A percentile compares a stretch with the other conserved stretches of the same genome.
These are phyloP conservation scores for Phytophthora litchii DNA, from an alignment of 352 stramenopile species.

Conservation along the genomic window DNA sequence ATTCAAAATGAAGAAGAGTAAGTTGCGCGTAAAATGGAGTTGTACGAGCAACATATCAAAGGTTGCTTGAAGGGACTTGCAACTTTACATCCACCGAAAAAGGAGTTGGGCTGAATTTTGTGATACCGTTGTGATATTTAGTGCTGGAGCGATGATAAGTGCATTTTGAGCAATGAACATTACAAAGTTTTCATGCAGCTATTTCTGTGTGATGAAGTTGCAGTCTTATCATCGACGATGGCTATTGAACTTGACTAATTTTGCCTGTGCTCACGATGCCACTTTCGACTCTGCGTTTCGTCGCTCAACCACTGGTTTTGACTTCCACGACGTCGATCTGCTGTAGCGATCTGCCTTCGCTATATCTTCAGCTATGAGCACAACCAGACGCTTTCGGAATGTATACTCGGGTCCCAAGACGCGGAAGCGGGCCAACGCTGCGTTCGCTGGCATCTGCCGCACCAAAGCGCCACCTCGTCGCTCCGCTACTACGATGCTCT, in stretches of 20 bases:
- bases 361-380: slow-evolving; percentile 15
- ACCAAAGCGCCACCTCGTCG: slow-evolving; percentile 23
- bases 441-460: slow-evolving; percentile 21
- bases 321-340: neutral
- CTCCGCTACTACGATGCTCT: slow-evolving; percentile 27
- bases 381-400: slow-evolving; percentile 31
- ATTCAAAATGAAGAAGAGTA: slow-evolving; percentile 1
- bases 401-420: slow-evolving; percentile 29
- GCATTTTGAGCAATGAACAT: too few relatives aligned
- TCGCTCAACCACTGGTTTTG: neutral
- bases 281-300: slow-evolving; percentile 17
- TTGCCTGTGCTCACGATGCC: slow-evolving; percentile 5
- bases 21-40: slow-evolving; percentile 1
- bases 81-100: too few relatives aligned
- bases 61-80: too few relatives aligned
- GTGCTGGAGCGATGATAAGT: too few relatives aligned
- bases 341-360: slow-evolving; percentile 16
- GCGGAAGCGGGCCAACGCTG: slow-evolving; percentile 27
- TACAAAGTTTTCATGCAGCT: neutral
- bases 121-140: too few relatives aligned
- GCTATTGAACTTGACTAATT: slow-evolving; percentile 9
- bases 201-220: slow-evolving; percentile 23
- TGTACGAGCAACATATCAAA: neutral
- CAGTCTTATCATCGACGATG: slow-evolving; percentile 15
- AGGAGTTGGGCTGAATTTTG: neutral